Evolutionary conservation across 2,329 filamentous ascomycete genomes (phyloP).

Genomic region (Cytospora piceae): DNA sequence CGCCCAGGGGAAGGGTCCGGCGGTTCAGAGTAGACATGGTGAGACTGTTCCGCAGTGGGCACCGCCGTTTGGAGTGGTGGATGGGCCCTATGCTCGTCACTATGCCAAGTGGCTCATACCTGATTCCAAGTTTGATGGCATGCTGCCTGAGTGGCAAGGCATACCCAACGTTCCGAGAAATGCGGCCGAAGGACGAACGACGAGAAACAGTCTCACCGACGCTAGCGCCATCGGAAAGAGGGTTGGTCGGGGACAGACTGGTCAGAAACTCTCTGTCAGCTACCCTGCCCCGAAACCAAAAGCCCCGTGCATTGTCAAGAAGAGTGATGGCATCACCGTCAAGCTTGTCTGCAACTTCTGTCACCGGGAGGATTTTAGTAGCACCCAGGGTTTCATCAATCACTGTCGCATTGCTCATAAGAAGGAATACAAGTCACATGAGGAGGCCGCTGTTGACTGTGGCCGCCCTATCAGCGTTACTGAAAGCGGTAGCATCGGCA

Average conservation of each 20-base stretch:
- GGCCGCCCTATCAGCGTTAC: slow-evolving; percentile 80
- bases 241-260: slow-evolving; percentile 52
- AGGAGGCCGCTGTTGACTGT: slow-evolving; percentile 86
- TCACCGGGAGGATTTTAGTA: slow-evolving; percentile 87
- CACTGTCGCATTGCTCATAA: slow-evolving; percentile 96
- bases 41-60: slow-evolving; percentile 75
- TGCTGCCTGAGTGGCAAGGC: slow-evolving; percentile 52
- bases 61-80: slow-evolving; percentile 85
- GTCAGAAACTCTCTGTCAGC: slow-evolving; percentile 69
- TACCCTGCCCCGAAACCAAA: slow-evolving; percentile 79
- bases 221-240: slow-evolving; percentile 52
- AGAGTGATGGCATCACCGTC: slow-evolving; percentile 82
- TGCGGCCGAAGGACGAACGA: slow-evolving; percentile 72
- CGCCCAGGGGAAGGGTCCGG: slow-evolving; percentile 73
- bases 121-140: slow-evolving; percentile 82
- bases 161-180: slow-evolving; percentile 49
- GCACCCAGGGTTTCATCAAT: slow-evolving; percentile 98
- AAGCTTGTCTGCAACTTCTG: slow-evolving; percentile 91
- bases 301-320: slow-evolving; percentile 81
- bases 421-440: slow-evolving; percentile 92
- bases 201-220: slow-evolving; percentile 74
- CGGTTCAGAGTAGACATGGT: slow-evolving; percentile 64
- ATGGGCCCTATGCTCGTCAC: slow-evolving; percentile 92
- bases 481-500: slow-evolving; percentile 54
- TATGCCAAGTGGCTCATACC: slow-evolving; percentile 95